These are phyloP conservation scores for Fusarium bulbicola DNA, from an alignment of 2,329 filamentous ascomycete genomes.

Conservation along the genomic window DNA sequence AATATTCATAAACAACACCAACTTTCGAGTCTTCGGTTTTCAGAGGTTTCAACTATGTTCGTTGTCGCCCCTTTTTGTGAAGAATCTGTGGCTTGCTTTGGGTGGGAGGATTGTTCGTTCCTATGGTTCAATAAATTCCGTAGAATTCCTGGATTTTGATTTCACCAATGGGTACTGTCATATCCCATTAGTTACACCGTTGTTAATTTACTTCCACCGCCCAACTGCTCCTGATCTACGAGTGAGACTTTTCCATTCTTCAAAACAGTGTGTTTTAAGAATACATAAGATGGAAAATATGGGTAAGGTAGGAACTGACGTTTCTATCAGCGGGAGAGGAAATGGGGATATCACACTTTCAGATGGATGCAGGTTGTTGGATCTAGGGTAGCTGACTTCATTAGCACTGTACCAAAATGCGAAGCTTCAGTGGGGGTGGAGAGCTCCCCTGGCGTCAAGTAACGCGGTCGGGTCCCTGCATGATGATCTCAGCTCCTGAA, in stretches of 20 bases:
- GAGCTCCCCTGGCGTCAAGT: not conserved
- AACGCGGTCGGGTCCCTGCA: slow-evolving; percentile 13
- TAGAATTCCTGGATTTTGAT: not conserved
- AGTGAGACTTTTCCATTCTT: not conserved
- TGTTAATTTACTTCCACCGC: not conserved
- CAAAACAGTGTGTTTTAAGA: no score
- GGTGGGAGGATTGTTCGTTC: not conserved
- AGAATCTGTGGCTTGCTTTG: not conserved
- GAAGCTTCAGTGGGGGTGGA: slow-evolving; percentile 9
- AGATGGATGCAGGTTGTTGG: no score
- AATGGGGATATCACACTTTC: not conserved
- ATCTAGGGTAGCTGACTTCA: slow-evolving; percentile 1
- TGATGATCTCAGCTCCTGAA: slow-evolving; percentile 14
- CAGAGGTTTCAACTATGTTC: not conserved
- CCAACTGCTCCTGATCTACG: not conserved
- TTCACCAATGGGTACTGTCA: no score
- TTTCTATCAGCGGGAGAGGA: not conserved
- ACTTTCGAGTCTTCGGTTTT: not conserved
- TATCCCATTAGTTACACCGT: not conserved
- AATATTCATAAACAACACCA: not conserved
- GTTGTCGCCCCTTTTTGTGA: not conserved
- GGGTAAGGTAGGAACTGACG: not conserved
- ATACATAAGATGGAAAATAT: not conserved
- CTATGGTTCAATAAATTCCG: not conserved
- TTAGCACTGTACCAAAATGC: not conserved